Evolutionary conservation across 495 filamentous ascomycete genomes (phyloP), one percentile per base, ranked within the genome.

Genomic region (Elasticomyces elasticus): DNA sequence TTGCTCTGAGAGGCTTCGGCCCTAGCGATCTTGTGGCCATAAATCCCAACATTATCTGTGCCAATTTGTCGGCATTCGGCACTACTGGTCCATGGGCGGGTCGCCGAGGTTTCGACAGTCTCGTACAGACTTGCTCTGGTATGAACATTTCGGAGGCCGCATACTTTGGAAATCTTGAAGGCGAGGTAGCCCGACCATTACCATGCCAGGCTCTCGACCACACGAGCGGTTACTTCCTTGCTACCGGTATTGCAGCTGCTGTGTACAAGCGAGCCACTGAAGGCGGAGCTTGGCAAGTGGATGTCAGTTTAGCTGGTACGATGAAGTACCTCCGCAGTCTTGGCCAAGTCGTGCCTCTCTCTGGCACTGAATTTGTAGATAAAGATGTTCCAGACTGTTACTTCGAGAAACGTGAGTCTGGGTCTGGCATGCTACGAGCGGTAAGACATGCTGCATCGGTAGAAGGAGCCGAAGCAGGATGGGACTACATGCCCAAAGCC

Each of bases 291-390:
- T 67, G 59, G 33, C 48, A 58, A 24, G 61, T 67, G 15, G 22
- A 67, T 12, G 63, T 67, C 17, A 69, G 66, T 12, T 58, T 74
- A 15, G 69, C 68, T 10, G 66, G 56, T 1, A 45, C 52, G 5
- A 60, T 57, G 62, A 63, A 67, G 43, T 65, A 63, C 51, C 54
- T 67, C 24, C 41, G 64, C n/a, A 59, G 54, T 30, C 42, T 67
- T 19, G 60, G 62, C 11, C 64, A 62, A 38, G 48, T 55, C 19
- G 28, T 9, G 43, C 24, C 19, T 47, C 10, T 17, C 40, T 11
- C 45, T 3, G 62, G 48, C 15, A 55, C 53, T 20, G 30, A 23
- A 5, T 55, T 54, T n/a, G 63, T 56, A 17, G 55, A 38, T 1
- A 26, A 46, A 49, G 56, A 56, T 13, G 55, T 63, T 7, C 55